Evolutionary conservation across 2,329 filamentous ascomycete species (phyloP), one percentile per base, ranked within the genome.

Genomic region (Aureobasidium sp.): DNA sequence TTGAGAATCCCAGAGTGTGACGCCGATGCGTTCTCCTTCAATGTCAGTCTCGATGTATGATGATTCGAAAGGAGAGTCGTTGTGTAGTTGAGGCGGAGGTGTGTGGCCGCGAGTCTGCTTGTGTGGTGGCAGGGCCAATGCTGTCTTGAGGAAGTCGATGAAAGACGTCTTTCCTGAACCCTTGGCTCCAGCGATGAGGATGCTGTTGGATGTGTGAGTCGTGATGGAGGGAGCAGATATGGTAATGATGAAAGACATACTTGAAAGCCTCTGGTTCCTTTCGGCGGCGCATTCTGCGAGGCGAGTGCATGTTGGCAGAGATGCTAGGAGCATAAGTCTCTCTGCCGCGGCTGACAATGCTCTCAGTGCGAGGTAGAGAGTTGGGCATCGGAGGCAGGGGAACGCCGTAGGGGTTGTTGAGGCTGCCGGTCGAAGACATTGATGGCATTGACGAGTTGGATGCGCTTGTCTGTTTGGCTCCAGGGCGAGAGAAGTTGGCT

Each of bases 181-280:
- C 64, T 89, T 87, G 55, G 91, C 88, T 64, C 94, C 94, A 70
- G 97, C 85, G 64, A 99, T 87, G 64, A 99, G 84, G 68, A 99
- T 87, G 75, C 93, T 97, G 65, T 36, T 53, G 15, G 37, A 29
- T 5, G 17, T 41, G 8, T 12, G 11, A 14, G 27, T 39, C 48
- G 20, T 3, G 8, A 7, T 20, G 37, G 20, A 45, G 27, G 37
- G 25, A 41, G 62, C 55, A 20, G 29, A 37, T n/a, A 17, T 20
- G 39, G 9, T 14, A 34, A 47, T 9, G 25, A 37, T 29, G 9
- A n/a, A 6, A 1, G 29, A 84, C 91, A 84, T 80, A 97, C 93
- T 99, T 99, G 84, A 97, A 96, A 0, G 94, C 91, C 12, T 93
- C 97, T 9, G 94, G 94, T 72, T 99, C 94, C 81, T 96, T 97